phyloP scores from a whole-genome alignment of 257 asterid genomes.

The Lavandula angustifolia region DNA sequence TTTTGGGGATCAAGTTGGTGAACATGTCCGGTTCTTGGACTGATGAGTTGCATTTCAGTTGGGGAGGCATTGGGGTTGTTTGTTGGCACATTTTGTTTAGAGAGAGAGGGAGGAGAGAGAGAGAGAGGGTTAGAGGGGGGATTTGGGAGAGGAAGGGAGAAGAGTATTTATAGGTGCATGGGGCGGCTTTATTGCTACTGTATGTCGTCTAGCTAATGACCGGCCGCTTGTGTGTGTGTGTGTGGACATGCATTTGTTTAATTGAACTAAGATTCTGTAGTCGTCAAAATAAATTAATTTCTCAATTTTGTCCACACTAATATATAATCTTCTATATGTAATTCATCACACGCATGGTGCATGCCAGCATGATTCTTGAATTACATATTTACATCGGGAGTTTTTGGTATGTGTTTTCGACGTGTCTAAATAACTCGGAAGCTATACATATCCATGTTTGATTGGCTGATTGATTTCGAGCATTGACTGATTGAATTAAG shows the following conservation, averaged over 20 bases:
- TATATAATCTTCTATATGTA: not conserved
- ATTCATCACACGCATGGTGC: no score
- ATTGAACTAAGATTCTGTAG: conserved; percentile 30
- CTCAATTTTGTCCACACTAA: not conserved
- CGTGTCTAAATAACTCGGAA: no score
- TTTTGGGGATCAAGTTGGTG: conserved; percentile 47
- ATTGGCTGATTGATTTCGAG: not conserved
- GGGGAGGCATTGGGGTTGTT: conserved; percentile 19
- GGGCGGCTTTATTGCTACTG: not conserved
- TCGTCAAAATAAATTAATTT: not conserved
- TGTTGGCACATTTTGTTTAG: conserved; percentile 47
- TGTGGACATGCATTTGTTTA: not conserved
- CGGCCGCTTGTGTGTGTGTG: conserved; percentile 23
- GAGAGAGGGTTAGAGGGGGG: conserved; percentile 11
- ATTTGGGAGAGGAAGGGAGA: conserved; percentile 13
- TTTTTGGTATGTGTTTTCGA: no score
- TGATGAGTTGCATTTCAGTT: conserved; percentile 13
- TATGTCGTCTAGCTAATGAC: not conserved
- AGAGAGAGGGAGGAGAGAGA: not conserved
- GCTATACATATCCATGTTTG: not conserved
- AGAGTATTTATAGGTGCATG: conserved; percentile 23
- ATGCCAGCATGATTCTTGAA: no score
- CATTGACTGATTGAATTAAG: no score
- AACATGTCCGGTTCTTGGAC: conserved; percentile 34
- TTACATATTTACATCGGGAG: not conserved